phyloP scores from a whole-genome alignment of 2,329 filamentous ascomycete genomes.

The Aspergillus latus region DNA sequence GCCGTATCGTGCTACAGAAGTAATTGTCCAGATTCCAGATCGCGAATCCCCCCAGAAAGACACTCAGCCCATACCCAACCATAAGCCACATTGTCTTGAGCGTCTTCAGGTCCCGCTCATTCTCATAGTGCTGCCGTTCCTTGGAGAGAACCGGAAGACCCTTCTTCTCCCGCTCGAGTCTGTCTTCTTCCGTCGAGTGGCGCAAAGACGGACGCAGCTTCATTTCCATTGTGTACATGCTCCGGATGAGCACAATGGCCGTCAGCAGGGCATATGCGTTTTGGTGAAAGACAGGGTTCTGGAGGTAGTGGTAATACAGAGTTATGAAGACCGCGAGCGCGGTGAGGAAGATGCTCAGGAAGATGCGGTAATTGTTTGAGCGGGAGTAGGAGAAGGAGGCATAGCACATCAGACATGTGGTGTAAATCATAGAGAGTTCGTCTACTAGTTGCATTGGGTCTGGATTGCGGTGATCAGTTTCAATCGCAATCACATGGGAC shows the following conservation, averaged over 20 bases:
- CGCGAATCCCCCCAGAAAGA: constrained; percentile 72
- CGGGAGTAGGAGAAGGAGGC: constrained; percentile 73
- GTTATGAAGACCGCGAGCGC: constrained; percentile 68
- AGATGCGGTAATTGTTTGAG: constrained; percentile 50
- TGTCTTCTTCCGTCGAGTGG: constrained; percentile 47
- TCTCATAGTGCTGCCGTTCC: constrained; percentile 49
- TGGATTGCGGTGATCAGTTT: constrained; percentile 26
- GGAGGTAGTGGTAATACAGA: constrained; percentile 75
- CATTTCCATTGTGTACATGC: constrained; percentile 74
- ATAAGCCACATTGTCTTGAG: constrained; percentile 73
- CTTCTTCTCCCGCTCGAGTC: constrained; percentile 39
- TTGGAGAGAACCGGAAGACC: constrained; percentile 44
- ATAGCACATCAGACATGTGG: constrained; percentile 67
- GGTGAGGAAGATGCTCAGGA: constrained; percentile 59
- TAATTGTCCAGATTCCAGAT: constrained; percentile 79
- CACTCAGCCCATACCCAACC: constrained; percentile 64
- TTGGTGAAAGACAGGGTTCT: constrained; percentile 81
- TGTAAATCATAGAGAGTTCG: constrained; percentile 71
- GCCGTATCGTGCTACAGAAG: constrained; percentile 66
- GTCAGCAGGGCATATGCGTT: constrained; percentile 74
- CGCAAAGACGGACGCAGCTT: constrained; percentile 61
- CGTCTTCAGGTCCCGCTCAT: constrained; percentile 57
- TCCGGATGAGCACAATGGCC: constrained; percentile 66
- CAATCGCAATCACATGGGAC: background rate
- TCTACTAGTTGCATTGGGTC: constrained; percentile 71